These are phyloP conservation scores for Berberis thunbergii DNA, from an alignment of 164 flowering plant species.

Conservation along the genomic window DNA sequence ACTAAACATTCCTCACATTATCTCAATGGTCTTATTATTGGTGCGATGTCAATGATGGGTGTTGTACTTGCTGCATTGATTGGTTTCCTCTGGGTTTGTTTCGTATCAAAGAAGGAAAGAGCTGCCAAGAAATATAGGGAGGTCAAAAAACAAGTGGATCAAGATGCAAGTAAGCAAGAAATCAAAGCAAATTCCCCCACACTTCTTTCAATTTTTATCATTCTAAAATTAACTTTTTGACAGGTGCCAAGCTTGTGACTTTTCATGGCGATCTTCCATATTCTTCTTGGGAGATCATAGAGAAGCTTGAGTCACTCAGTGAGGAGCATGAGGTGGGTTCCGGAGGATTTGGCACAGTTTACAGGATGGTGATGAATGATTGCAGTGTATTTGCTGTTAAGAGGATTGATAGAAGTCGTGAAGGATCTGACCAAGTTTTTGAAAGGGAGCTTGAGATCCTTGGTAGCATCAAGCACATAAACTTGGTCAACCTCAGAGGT, in stretches of 20 bases:
- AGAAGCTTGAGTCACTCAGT: constrained; percentile 77
- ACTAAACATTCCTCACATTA: constrained; percentile 54
- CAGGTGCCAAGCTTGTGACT: constrained; percentile 79
- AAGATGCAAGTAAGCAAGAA: constrained; percentile 46
- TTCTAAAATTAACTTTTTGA: constrained; percentile 1
- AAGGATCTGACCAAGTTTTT: constrained; percentile 77
- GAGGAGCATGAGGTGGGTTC: constrained; percentile 91
- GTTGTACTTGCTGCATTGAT: constrained; percentile 48
- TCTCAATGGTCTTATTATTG: constrained; percentile 61
- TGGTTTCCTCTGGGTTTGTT: constrained; percentile 58
- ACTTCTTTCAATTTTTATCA: background rate
- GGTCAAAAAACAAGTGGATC: constrained; percentile 62
- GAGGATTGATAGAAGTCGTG: constrained; percentile 65
- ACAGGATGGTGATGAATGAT: constrained; percentile 93
- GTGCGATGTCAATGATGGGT: constrained; percentile 60
- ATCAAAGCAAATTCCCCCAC: background rate
- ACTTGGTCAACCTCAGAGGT: constrained; percentile 81
- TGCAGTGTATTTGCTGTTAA: constrained; percentile 86
- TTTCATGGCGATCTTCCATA: constrained; percentile 97
- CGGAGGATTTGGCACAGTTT: constrained; percentile 95
- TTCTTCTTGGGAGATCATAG: constrained; percentile 73
- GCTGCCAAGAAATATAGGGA: constrained; percentile 64
- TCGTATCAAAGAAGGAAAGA: constrained; percentile 71
- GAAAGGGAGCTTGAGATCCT: constrained; percentile 89
- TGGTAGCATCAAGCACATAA: constrained; percentile 90